Conservation (phyloP, 1,284 basidiomycete species). For the Cryptococcus hybrid region DNA sequence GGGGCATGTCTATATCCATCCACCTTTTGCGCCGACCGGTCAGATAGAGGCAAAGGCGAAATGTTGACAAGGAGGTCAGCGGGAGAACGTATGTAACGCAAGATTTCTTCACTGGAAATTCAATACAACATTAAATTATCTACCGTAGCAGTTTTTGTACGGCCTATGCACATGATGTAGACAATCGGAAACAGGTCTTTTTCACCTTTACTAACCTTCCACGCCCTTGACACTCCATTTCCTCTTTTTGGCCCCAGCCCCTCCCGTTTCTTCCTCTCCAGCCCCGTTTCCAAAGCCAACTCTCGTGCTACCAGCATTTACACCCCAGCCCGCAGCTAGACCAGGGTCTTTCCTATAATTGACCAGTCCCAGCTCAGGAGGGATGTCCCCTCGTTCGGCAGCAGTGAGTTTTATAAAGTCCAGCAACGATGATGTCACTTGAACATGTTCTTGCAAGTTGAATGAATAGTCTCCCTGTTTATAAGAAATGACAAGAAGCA, state of each 20-base stretch:
- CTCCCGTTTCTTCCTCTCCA: background rate
- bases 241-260: conserved; percentile 4
- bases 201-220: conserved; percentile 1
- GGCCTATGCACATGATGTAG: background rate
- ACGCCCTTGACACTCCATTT: conserved; percentile 14
- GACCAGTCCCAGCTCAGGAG: conserved; percentile 45
- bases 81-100: background rate
- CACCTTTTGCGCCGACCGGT: no score
- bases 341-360: conserved; percentile 27
- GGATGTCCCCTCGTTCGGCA: conserved; percentile 41
- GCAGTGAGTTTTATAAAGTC: conserved; percentile 47
- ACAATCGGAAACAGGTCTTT: no score
- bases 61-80: no score
- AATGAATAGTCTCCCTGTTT: background rate
- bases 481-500: background rate
- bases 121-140: no score
- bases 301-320: no score
- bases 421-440: conserved; percentile 36
- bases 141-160: background rate
- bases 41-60: no score
- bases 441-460: conserved; percentile 5
- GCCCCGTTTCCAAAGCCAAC: no score
- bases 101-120: no score
- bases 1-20: background rate
- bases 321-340: no score